Evolutionary conservation across 2,329 filamentous ascomycete genomes (phyloP).

Genomic region (Cordyceps javanica): DNA sequence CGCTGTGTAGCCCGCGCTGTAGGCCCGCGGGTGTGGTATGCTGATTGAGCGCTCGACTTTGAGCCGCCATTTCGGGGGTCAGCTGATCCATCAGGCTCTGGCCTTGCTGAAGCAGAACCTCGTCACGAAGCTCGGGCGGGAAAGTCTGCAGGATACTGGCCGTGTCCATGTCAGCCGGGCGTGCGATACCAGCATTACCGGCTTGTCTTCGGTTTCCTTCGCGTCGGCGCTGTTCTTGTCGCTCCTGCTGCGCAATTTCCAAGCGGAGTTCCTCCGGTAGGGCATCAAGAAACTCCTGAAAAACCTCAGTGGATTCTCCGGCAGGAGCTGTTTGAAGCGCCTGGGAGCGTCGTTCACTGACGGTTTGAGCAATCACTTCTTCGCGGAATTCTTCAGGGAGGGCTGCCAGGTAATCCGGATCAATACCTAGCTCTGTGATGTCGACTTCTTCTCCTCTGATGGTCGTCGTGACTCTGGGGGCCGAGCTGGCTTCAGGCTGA

Average conservation of each 20-base stretch:
- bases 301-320: conserved; percentile 76
- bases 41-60: conserved; percentile 66
- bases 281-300: conserved; percentile 89
- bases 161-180: conserved; percentile 74
- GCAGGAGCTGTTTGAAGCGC: conserved; percentile 60
- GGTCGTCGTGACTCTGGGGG: conserved; percentile 65
- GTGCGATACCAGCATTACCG: conserved; percentile 36
- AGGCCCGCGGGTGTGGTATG: conserved; percentile 24
- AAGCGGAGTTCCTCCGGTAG: conserved; percentile 83
- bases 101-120: conserved; percentile 86
- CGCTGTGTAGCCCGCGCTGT: conserved; percentile 26
- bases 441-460: conserved; percentile 85
- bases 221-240: conserved; percentile 78
- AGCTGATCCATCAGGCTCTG: conserved; percentile 79
- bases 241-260: conserved; percentile 87
- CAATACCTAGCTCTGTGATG: conserved; percentile 90
- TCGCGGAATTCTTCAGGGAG: conserved; percentile 94
- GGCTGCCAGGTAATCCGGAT: conserved; percentile 90
- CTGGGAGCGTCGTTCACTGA: conserved; percentile 75
- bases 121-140: conserved; percentile 74
- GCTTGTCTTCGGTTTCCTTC: conserved; percentile 70
- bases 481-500: conserved; percentile 22
- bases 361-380: conserved; percentile 88
- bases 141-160: conserved; percentile 90
- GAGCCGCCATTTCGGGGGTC: conserved; percentile 77